Base-by-base conservation (phyloP, 345 rosid genomes). In the Eutrema yunnanense region DNA sequence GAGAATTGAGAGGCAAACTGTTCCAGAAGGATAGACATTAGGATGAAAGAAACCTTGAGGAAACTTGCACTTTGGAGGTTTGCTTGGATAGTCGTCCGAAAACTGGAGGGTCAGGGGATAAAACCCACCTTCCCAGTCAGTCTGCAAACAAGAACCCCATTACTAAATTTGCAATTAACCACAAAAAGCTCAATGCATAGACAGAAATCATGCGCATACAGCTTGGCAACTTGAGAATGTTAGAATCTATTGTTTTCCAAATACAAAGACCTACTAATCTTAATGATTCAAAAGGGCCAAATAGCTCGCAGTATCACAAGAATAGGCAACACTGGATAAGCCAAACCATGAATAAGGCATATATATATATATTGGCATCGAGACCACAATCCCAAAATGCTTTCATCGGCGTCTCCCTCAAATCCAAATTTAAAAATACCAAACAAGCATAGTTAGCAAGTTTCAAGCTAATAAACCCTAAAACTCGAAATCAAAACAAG, bases 21-120 rank as follows among this genome's bases (percentile, higher is more conserved):
- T 63, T 44, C 67, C 67, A 46, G 67, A 63, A 63, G 67, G 67
- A 34, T 63, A 63, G 30, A 63, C 67, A 63, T 63, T 63, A 46
- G 67, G 67, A 63, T 63, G 67, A 63, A 63, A 63, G 42, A 63
- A 63, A 16, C 67, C 67, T 9, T 9, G 41, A 29, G 67, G 67
- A 16, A 63, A 63, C 54, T 63, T 63, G 67, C 67, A 63, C 67
- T 63, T 63, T 46, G 67, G 67, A 63, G 67, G 67, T 63, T 63
- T 63, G 67, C 67, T 63, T 46, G 67, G 67, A 12, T 63, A 46
- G 8, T 63, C 67, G 3, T 63, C 67, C 29, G 67, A 44, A 26
- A 63, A 63, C 32, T 63, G 40, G 9, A 63, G 67, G 0, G 67
- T 32, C 67, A 63, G 54, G 2, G 67, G 67, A 63, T 44, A 63